Base-by-base conservation (phyloP, 2,329 filamentous ascomycete genomes). In the Arthrobotrys musiformis region DNA sequence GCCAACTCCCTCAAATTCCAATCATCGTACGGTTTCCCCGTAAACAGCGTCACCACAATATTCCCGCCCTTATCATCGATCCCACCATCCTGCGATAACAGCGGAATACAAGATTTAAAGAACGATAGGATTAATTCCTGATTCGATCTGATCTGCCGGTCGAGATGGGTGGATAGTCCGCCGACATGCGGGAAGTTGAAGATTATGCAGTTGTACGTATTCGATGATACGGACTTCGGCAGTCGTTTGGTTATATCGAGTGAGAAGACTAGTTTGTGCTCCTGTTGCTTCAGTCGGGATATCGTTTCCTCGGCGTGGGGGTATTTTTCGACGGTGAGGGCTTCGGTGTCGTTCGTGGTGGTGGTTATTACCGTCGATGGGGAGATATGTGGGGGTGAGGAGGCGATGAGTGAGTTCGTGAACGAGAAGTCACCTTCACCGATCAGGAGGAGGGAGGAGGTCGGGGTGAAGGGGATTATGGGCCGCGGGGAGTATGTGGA, bases 111-210 rank as follows among this genome's bases (percentile, higher is more conserved):
- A 26, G 37, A 67, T 33, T 60, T 70, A 11, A 77, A 40, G 11
- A 77, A 77, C 0, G 73, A 28, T 2, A 77, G 50, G 1, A 77
- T 44, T 1, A 77, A 48, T 46, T 75, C 54, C 84, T 97, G 94
- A 85, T 99, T 98, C 83, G 92, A 89, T 70, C 95, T 90, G 13
- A 97, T 93, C 84, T 99, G 95, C 37, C 95, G 88, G 85, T 97
- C 97, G 69, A 97, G 91, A 85, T 98, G 94, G 80, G 91, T 98
- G 79, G 89, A 92, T 81, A 96, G 90, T 52, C 95, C 95, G 79
- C 95, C 95, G 2, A 96, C 92, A 85, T 99, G 95, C 37, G 95
- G 95, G 84, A 99, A 99, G 86, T 97, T 97, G 89, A 98, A 99
- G 79, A 94, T 87, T 78, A 98, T 90, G 70, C 89, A 88, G 83